These are phyloP conservation scores for Monascus ruber DNA, from an alignment of 2,329 filamentous ascomycete species.

Conservation along the genomic window DNA sequence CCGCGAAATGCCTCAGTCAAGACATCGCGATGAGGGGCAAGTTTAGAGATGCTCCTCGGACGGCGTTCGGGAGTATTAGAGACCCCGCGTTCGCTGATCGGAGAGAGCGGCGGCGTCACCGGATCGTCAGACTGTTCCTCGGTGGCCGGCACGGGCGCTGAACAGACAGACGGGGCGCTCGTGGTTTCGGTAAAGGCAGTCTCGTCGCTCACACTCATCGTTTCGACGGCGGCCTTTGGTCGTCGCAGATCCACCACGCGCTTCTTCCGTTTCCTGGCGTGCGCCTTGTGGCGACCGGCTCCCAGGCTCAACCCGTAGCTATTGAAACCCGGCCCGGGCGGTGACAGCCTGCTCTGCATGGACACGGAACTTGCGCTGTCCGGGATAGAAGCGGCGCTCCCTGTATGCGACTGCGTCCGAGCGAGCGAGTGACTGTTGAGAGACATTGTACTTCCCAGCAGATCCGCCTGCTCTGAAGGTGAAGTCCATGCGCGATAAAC, in stretches of 20 bases:
- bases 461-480: constrained; percentile 57
- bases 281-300: constrained; percentile 32
- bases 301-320: constrained; percentile 30
- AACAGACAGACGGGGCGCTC: constrained; percentile 37
- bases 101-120: constrained; percentile 41
- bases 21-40: constrained; percentile 12
- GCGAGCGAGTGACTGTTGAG: constrained; percentile 42
- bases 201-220: constrained; percentile 32
- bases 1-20: constrained; percentile 11
- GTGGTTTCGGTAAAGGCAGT: constrained; percentile 29
- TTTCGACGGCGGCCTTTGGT: constrained; percentile 29
- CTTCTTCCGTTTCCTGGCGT: constrained; percentile 36
- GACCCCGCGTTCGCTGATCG: constrained; percentile 23
- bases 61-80: constrained; percentile 24
- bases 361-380: constrained; percentile 58
- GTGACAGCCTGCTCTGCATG: constrained; percentile 46
- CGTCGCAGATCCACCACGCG: constrained; percentile 37
- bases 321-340: constrained; percentile 24
- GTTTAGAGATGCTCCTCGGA: constrained; percentile 17
- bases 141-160: constrained; percentile 45
- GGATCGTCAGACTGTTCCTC: constrained; percentile 50
- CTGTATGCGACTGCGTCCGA: constrained; percentile 53
- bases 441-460: constrained; percentile 26
- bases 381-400: constrained; percentile 61
- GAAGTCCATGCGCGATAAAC: constrained; percentile 90